These are phyloP conservation scores for Gossypium herbaceum DNA, from an alignment of 345 rosid species.

Conservation along the genomic window DNA sequence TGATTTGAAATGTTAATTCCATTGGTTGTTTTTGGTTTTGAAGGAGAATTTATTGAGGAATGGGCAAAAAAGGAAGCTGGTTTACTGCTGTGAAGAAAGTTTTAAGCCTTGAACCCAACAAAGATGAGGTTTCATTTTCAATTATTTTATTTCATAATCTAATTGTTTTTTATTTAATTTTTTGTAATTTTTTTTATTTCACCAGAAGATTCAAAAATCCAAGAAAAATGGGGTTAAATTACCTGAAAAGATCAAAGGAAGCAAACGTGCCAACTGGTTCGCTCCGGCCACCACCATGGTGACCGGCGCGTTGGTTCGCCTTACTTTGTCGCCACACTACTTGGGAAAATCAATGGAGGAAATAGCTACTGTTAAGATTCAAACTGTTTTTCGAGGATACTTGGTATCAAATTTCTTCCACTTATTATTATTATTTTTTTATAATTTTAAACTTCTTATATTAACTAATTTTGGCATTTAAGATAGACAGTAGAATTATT, in stretches of 20 bases:
- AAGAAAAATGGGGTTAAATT: constrained; percentile 51
- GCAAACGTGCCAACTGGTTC: constrained; percentile 54
- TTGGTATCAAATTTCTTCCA: not conserved
- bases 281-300: constrained; percentile 64
- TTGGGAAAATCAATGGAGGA: constrained; percentile 45
- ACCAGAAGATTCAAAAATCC: constrained; percentile 39
- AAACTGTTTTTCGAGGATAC: constrained; percentile 19
- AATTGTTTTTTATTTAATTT: not conserved
- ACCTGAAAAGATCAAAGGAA: constrained; percentile 20
- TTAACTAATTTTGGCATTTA: too few relatives aligned
- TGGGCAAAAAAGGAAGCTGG: constrained; percentile 77
- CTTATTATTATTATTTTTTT: not conserved
- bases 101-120: constrained; percentile 47
- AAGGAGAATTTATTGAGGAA: constrained; percentile 32
- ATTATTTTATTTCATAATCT: not conserved
- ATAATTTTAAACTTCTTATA: not conserved
- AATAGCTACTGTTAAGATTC: constrained; percentile 14
- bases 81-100: constrained; percentile 74
- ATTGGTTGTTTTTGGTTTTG: not conserved
- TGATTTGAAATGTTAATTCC: not conserved
- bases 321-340: constrained; percentile 37
- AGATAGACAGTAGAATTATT: too few relatives aligned
- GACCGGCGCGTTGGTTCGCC: constrained; percentile 59
- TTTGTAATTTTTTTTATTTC: not conserved
- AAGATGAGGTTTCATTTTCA: constrained; percentile 38